Percentiles rank a stretch among this genome's conserved stretches.
Evolutionary conservation across 495 filamentous ascomycete species (phyloP).

Genomic region (Penicillium taxi): DNA sequence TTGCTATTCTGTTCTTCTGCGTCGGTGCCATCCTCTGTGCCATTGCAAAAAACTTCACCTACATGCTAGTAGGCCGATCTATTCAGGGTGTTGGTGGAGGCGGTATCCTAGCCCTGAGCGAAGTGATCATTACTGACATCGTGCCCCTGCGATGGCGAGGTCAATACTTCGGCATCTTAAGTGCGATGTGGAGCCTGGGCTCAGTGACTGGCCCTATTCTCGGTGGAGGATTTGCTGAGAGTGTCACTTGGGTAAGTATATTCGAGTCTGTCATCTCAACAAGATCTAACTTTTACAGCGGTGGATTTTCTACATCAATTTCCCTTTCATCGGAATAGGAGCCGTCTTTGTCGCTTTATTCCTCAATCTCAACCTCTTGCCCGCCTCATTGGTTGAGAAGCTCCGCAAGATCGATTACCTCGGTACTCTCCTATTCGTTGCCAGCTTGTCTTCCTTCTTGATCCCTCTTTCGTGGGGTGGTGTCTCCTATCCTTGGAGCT

Average conservation of each 20-base stretch:
- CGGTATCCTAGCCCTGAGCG: constrained; percentile 57
- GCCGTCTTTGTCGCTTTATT: constrained; percentile 40
- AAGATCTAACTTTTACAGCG: constrained; percentile 14
- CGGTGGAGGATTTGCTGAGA: constrained; percentile 59
- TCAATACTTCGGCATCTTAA: constrained; percentile 45
- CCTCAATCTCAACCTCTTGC: constrained; percentile 39
- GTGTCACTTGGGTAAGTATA: constrained; percentile 49
- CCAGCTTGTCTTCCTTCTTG: constrained; percentile 39
- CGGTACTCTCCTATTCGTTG: constrained; percentile 49
- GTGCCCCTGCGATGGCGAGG: constrained; percentile 39
- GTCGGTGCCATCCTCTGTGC: constrained; percentile 51
- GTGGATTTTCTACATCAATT: constrained; percentile 51
- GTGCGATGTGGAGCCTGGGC: constrained; percentile 57
- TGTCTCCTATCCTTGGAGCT: constrained; percentile 39
- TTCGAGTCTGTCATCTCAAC: background rate
- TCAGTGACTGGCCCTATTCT: constrained; percentile 60
- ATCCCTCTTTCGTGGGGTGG: constrained; percentile 48
- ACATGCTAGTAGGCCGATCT: constrained; percentile 56
- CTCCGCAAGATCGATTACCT: constrained; percentile 52
- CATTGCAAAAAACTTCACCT: constrained; percentile 50
- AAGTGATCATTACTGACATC: constrained; percentile 64
- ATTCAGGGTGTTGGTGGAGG: constrained; percentile 68
- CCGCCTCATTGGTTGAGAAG: constrained; percentile 31
- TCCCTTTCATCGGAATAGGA: constrained; percentile 46
- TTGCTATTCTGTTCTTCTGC: constrained; percentile 48